Evolutionary conservation across 169 alveolate genomes (phyloP).

Genomic region (Eimeria praecox): DNA sequence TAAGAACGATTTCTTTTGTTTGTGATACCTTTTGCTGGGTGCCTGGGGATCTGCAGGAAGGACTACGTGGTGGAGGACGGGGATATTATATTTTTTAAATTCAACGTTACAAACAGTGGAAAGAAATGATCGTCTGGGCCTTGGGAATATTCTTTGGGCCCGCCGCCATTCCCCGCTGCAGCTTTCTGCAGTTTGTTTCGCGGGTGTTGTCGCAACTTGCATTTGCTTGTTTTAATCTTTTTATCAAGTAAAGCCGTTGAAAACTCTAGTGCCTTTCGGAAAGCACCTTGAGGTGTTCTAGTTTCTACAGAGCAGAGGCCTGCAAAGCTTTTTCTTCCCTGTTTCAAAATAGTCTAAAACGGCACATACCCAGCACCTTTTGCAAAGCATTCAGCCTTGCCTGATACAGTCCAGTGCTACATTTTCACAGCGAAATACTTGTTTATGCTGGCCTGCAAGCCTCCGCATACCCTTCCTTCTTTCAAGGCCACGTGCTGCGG

Average conservation of each 20-base stretch:
- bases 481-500: too few relatives aligned
- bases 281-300: not conserved
- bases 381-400: too few relatives aligned
- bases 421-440: too few relatives aligned
- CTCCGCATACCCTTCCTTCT: too few relatives aligned
- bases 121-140: slow-evolving; percentile 15
- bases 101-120: slow-evolving; percentile 95
- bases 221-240: not conserved
- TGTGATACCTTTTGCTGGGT: not conserved
- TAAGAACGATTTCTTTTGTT: not conserved
- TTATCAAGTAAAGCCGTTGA: too few relatives aligned
- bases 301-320: too few relatives aligned
- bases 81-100: slow-evolving; percentile 98
- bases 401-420: too few relatives aligned
- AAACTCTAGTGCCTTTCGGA: not conserved
- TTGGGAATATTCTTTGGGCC: not conserved
- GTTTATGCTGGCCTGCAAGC: too few relatives aligned
- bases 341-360: too few relatives aligned
- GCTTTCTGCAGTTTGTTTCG: not conserved
- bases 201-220: not conserved
- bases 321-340: too few relatives aligned
- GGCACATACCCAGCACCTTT: too few relatives aligned
- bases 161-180: not conserved
- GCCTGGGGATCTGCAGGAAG: slow-evolving; percentile 87
- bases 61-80: slow-evolving; percentile 98